Percentiles rank a stretch among this genome's conserved stretches.
Evolutionary conservation across 2,329 filamentous ascomycete genomes (phyloP).

Genomic region (Diaporthe capsici): DNA sequence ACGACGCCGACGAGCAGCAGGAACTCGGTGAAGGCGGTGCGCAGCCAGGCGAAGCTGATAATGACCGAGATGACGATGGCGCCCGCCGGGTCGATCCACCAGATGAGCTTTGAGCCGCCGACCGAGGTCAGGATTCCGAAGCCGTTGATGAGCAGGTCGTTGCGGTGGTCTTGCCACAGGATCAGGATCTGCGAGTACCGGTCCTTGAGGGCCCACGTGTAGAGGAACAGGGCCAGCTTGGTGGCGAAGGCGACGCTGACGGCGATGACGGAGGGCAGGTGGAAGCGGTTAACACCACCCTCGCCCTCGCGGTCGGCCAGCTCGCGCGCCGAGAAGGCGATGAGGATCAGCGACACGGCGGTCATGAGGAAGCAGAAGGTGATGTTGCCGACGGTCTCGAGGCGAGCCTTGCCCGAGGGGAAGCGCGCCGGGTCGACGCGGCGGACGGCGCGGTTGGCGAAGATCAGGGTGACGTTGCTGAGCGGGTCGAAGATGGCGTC

Average conservation of each 20-base stretch:
- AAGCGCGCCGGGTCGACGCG: constrained; percentile 89
- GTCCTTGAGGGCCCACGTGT: constrained; percentile 92
- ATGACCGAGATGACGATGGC: constrained; percentile 86
- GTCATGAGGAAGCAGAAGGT: constrained; percentile 98
- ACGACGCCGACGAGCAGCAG: constrained; percentile 91
- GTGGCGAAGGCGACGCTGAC: constrained; percentile 87
- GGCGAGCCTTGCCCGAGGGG: constrained; percentile 91
- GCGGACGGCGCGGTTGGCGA: constrained; percentile 89
- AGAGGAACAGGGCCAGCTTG: constrained; percentile 87
- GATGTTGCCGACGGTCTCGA: constrained; percentile 97
- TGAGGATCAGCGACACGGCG: constrained; percentile 89
- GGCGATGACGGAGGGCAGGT: constrained; percentile 87
- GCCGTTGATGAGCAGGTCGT: constrained; percentile 96
- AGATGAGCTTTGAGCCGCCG: constrained; percentile 87
- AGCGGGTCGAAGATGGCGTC: constrained; percentile 94
- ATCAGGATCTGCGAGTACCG: constrained; percentile 94
- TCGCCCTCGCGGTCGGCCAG: constrained; percentile 67
- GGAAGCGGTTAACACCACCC: constrained; percentile 74
- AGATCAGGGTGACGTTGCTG: constrained; percentile 88
- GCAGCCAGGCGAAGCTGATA: constrained; percentile 85
- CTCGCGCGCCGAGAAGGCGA: constrained; percentile 86
- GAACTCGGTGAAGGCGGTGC: constrained; percentile 91
- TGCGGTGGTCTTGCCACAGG: constrained; percentile 96
- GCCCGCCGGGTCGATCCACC: constrained; percentile 97
- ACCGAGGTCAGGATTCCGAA: constrained; percentile 92